Percentiles rank a stretch among this genome's conserved stretches.
Evolutionary conservation across 192 early-diverging fungal species (phyloP).

Genomic region (Phycomyces nitens): DNA sequence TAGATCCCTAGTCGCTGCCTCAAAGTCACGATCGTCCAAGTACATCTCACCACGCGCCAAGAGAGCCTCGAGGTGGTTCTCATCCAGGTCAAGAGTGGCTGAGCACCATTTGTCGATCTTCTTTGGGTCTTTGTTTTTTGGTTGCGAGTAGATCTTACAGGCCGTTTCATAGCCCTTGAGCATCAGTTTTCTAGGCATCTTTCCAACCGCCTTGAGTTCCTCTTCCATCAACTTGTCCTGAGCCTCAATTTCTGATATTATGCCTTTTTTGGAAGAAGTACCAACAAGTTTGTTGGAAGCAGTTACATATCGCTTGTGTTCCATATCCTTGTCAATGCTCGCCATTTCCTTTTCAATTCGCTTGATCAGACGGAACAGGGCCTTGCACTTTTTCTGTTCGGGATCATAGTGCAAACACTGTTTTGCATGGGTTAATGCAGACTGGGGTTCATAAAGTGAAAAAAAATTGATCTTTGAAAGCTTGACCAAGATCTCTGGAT

Average conservation of each 20-base stretch:
- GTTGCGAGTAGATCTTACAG: slow-evolving; percentile 60
- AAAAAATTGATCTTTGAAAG: slow-evolving; percentile 73
- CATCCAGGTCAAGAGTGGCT: slow-evolving; percentile 65
- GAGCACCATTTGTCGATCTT: slow-evolving; percentile 65
- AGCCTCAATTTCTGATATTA: slow-evolving; percentile 35
- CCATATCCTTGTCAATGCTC: slow-evolving; percentile 53
- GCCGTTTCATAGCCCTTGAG: slow-evolving; percentile 48
- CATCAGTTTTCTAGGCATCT: slow-evolving; percentile 35
- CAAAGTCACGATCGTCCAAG: slow-evolving; percentile 68
- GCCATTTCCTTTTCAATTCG: slow-evolving; percentile 68
- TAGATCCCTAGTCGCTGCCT: slow-evolving; percentile 74
- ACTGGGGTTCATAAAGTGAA: slow-evolving; percentile 64
- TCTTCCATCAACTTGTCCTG: slow-evolving; percentile 10
- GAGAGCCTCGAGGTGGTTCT: slow-evolving; percentile 69
- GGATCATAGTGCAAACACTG: slow-evolving; percentile 89
- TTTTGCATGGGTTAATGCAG: slow-evolving; percentile 68
- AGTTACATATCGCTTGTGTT: slow-evolving; percentile 54
- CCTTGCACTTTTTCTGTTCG: slow-evolving; percentile 88
- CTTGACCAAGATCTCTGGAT: slow-evolving; percentile 55
- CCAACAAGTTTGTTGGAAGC: slow-evolving; percentile 59
- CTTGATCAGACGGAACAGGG: slow-evolving; percentile 66
- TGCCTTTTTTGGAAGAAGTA: slow-evolving; percentile 22
- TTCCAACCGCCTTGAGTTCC: slow-evolving; percentile 26
- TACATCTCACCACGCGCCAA: slow-evolving; percentile 66
- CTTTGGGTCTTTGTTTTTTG: slow-evolving; percentile 39